Evolutionary conservation across 495 filamentous ascomycete genomes (phyloP).

Genomic region (Viridothelium virens): DNA sequence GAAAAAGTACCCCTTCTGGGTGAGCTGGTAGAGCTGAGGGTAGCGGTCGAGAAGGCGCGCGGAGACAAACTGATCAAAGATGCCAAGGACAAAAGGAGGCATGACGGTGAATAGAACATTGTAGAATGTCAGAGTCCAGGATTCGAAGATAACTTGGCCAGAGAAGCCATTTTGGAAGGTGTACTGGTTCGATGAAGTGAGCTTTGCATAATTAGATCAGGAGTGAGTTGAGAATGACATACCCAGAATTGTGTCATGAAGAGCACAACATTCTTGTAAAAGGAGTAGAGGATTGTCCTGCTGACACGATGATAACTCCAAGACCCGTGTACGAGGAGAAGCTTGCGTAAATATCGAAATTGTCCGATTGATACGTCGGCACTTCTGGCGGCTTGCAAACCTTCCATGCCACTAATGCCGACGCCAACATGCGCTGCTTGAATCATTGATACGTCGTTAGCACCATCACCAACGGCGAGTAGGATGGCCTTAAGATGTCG

Average conservation of each 20-base stretch:
- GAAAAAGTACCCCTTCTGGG: conserved; percentile 90
- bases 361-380: conserved; percentile 95
- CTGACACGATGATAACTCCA: conserved; percentile 97
- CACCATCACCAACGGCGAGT: conserved; percentile 93
- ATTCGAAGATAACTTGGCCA: conserved; percentile 97
- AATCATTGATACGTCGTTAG: conserved; percentile 99
- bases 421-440: conserved; percentile 98
- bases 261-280: conserved; percentile 98
- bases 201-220: conserved; percentile 33
- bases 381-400: conserved; percentile 93
- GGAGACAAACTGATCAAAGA: conserved; percentile 96
- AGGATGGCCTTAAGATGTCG: conserved; percentile 86
- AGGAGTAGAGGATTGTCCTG: conserved; percentile 95
- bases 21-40: conserved; percentile 89
- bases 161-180: conserved; percentile 98
- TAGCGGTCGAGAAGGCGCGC: conserved; percentile 95
- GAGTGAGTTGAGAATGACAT: background rate
- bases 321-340: conserved; percentile 89
- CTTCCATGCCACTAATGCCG: conserved; percentile 95
- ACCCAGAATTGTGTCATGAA: conserved; percentile 99
- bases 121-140: conserved; percentile 98
- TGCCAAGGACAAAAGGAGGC: conserved; percentile 89
- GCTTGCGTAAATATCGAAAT: conserved; percentile 91
- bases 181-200: conserved; percentile 49
- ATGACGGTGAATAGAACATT: conserved; percentile 97